Base-by-base conservation (phyloP, 225 moss, liverwort and hornwort genomes). In the Marchantia paleacea region DNA sequence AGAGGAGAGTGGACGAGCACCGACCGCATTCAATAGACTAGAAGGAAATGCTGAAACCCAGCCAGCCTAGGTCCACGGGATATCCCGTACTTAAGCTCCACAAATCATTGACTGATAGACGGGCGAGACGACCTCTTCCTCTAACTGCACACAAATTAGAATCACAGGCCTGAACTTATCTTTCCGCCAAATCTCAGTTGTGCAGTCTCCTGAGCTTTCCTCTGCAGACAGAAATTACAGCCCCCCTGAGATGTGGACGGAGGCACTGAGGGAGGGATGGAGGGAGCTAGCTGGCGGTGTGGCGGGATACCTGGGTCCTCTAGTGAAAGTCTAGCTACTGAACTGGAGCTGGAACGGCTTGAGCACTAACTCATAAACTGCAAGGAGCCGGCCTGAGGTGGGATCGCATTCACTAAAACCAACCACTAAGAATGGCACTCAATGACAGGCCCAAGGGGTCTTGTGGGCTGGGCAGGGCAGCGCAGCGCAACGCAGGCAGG, bases 141-240 rank as follows among this genome's bases (percentile, higher is more conserved):
- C 62, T 22, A 14, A 22, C n/a, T 22, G 62, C 62, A 62, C 18
- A 3, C 62, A 22, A 62, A n/a, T n/a, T 18, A 24, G 13, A 61
- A 18, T 20, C 58, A 39, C 39, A 5, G 39, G 16, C 58, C 58
- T 58, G 18, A 58, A 58, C 58, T 58, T 58, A 58, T 58, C 58
- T 20, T 58, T 20, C 58, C 58, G 58, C 58, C 58, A 58, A 16
- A 14, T 58, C 58, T 58, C 58, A 58, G 18, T 58, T 58, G 13
- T 20, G 58, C 58, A 58, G 58, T 58, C 58, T 12, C 58, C 58
- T 58, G 58, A 58, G 15, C 58, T 58, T 14, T 58, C 22, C n/a
- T 62, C n/a, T 62, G 62, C 62, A 62, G 62, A 62, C 62, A 62
- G 62, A 62, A 62, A 62, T n/a, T 62, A 62, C 18, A 19, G n/a